These are phyloP conservation scores for Suillus spraguei DNA, from an alignment of 768 basidiomycete species.

Conservation along the genomic window DNA sequence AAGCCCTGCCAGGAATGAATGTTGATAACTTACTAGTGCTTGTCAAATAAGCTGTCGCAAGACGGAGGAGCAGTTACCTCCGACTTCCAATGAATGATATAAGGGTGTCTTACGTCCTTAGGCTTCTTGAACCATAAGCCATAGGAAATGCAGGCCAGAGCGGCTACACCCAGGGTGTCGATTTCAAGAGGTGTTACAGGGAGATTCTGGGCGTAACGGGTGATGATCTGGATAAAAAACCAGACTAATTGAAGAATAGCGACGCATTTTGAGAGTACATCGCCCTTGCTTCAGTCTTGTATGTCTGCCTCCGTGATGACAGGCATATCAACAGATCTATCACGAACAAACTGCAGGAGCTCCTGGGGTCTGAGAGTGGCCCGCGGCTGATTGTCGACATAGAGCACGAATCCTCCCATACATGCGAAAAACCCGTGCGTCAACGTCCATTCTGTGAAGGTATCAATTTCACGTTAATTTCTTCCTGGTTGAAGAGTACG, in stretches of 20 bases:
- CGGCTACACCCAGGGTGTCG: not conserved
- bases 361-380: not conserved
- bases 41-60: not conserved
- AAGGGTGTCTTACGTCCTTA: not conserved
- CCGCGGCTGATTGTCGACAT: not conserved
- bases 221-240: not conserved
- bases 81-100: not conserved
- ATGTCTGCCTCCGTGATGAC: not conserved
- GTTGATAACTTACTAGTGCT: not conserved
- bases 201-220: not conserved
- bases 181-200: not conserved
- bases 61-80: not conserved
- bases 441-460: not conserved
- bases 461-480: not conserved
- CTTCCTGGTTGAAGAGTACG: not conserved
- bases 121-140: not conserved
- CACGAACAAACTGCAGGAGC: not conserved
- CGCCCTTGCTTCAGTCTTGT: not conserved
- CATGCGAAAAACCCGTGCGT: not conserved
- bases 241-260: not conserved
- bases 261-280: not conserved
- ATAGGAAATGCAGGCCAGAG: not conserved
- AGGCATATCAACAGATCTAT: not conserved
- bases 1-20: not conserved
- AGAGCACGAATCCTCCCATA: not conserved